Evolutionary conservation across 169 alveolate genomes (phyloP).

Genomic region (Plasmodium gonderi): DNA sequence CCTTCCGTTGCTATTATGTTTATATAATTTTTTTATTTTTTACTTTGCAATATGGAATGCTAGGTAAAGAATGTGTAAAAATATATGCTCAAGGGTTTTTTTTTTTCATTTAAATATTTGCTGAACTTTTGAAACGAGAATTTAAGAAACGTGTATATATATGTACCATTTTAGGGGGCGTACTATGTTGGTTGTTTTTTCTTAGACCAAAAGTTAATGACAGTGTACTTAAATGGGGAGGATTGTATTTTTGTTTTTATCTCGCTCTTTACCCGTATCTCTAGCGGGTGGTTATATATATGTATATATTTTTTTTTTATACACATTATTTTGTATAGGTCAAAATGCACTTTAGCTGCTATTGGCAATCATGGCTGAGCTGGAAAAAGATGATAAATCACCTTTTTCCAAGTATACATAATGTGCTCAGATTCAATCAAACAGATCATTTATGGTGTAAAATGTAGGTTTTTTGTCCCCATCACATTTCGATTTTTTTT

Average conservation of each 20-base stretch:
- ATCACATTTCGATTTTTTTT: conserved; percentile 21
- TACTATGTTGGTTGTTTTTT: neutral
- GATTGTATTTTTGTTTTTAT: neutral
- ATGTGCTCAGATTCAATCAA: conserved; percentile 1
- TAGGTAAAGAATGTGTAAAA: neutral
- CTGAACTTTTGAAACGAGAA: neutral
- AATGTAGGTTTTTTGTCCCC: conserved; percentile 5
- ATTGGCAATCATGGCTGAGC: too few relatives aligned
- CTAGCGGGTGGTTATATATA: too few relatives aligned
- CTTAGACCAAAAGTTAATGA: neutral
- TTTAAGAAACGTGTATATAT: neutral
- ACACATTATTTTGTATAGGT: too few relatives aligned
- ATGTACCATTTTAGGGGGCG: neutral
- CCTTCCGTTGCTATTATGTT: too few relatives aligned
- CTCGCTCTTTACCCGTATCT: neutral
- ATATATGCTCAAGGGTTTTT: too few relatives aligned
- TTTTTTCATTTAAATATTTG: neutral
- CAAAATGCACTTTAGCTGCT: too few relatives aligned
- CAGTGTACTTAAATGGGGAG: neutral
- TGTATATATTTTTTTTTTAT: too few relatives aligned
- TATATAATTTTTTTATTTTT: neutral
- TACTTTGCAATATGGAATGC: neutral
- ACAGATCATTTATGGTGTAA: conserved; percentile 35
- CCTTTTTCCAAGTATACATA: too few relatives aligned
- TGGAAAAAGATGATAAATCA: too few relatives aligned